A percentile compares a stretch with the other conserved stretches of the same genome.
phyloP scores from a whole-genome alignment of 2,329 filamentous ascomycete genomes.

The Davidsoniella virescens region DNA sequence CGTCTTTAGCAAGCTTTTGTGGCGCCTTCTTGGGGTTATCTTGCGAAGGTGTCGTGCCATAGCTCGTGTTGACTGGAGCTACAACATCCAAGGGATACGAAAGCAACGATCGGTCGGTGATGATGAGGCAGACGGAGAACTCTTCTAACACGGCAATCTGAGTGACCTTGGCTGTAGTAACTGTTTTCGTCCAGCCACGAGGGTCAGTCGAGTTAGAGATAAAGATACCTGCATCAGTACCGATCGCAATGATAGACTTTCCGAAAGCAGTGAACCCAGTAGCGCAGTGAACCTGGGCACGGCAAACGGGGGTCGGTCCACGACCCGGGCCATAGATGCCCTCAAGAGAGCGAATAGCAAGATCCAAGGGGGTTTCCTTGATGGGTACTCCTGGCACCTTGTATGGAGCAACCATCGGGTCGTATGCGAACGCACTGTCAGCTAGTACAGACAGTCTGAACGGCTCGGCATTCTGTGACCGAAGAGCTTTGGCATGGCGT shows the following conservation, averaged over 20 bases:
- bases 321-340: constrained; percentile 53
- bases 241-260: constrained; percentile 78
- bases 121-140: constrained; percentile 80
- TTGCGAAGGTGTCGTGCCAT: constrained; percentile 37
- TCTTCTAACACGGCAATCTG: constrained; percentile 93
- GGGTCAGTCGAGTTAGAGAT: constrained; percentile 80
- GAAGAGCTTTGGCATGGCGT: constrained; percentile 72
- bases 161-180: constrained; percentile 61
- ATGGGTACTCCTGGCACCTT: constrained; percentile 57
- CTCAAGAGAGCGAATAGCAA: constrained; percentile 81
- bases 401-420: constrained; percentile 40
- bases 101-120: constrained; percentile 79
- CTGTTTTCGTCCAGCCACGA: constrained; percentile 74
- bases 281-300: constrained; percentile 80
- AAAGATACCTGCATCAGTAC: constrained; percentile 87
- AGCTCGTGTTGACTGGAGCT: constrained; percentile 40
- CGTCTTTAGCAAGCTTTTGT: constrained; percentile 80
- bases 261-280: constrained; percentile 75
- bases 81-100: constrained; percentile 88
- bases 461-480: constrained; percentile 86
- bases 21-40: constrained; percentile 75
- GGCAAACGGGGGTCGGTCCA: constrained; percentile 61
- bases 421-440: constrained; percentile 78
- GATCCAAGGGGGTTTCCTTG: constrained; percentile 76
- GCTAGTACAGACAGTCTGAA: constrained; percentile 86